Evolutionary conservation across 139 green algal genomes (phyloP).

Genomic region (Asterochloris erici): DNA sequence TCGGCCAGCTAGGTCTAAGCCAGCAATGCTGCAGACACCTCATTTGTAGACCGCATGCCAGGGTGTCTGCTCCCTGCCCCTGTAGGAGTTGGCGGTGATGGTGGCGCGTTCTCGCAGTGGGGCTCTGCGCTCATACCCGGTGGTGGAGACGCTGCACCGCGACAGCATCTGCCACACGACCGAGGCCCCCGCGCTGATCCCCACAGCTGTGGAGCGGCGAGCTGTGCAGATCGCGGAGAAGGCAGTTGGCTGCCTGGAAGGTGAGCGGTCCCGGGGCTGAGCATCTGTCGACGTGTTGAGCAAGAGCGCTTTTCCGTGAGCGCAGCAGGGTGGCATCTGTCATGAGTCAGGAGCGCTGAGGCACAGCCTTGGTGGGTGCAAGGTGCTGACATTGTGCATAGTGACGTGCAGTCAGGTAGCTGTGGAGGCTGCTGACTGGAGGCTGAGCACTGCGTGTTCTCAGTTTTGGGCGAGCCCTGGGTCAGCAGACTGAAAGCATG

Average conservation of each 20-base stretch:
- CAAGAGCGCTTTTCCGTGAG: not conserved
- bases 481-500: too few species aligned
- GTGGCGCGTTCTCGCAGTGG: conserved; percentile 53
- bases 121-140: conserved; percentile 68
- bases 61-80: not conserved
- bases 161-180: conserved; percentile 94
- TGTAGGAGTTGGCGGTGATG: conserved; percentile 70
- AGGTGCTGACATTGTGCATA: too few species aligned
- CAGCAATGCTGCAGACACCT: too few species aligned
- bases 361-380: too few species aligned
- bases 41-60: too few species aligned
- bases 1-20: too few species aligned
- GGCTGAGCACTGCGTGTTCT: too few species aligned
- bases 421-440: too few species aligned
- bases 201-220: conserved; percentile 26
- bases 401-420: too few species aligned
- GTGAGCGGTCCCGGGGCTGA: conserved; percentile 1
- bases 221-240: conserved; percentile 65
- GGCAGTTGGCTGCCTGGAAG: conserved; percentile 73
- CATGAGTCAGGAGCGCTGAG: too few species aligned
- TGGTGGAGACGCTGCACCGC: conserved; percentile 93
- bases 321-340: too few species aligned
- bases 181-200: conserved; percentile 71
- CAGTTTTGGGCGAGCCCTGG: too few species aligned
- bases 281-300: not conserved